These are phyloP conservation scores for Ascosphaera acerosa DNA, from an alignment of 2,329 filamentous ascomycete species.

Conservation along the genomic window DNA sequence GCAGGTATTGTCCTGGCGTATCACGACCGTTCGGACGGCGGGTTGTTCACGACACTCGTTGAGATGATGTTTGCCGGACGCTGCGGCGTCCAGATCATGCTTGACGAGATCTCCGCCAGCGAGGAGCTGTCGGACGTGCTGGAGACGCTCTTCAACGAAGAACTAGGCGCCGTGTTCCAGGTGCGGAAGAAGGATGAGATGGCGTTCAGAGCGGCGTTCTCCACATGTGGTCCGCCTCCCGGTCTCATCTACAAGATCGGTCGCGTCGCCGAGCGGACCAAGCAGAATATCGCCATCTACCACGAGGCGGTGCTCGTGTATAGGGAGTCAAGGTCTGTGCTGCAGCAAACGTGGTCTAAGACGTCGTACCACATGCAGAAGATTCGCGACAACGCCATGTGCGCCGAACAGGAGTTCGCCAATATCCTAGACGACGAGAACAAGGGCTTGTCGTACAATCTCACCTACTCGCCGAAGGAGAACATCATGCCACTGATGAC, in stretches of 20 bases:
- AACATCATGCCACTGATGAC: constrained; percentile 44
- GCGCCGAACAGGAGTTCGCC: constrained; percentile 60
- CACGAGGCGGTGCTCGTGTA: constrained; percentile 44
- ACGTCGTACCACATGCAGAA: constrained; percentile 85
- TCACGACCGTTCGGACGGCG: constrained; percentile 84
- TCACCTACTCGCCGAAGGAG: constrained; percentile 58
- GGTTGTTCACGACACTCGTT: constrained; percentile 64
- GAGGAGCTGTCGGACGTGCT: constrained; percentile 39
- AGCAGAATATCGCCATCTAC: constrained; percentile 54
- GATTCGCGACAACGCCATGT: constrained; percentile 64
- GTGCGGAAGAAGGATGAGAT: constrained; percentile 63
- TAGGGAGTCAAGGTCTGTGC: constrained; percentile 38
- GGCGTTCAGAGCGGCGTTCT: constrained; percentile 71
- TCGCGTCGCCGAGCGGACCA: constrained; percentile 37
- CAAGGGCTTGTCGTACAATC: constrained; percentile 61
- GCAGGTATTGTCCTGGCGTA: constrained; percentile 62
- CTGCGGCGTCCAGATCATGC: constrained; percentile 61
- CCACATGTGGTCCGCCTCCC: constrained; percentile 61
- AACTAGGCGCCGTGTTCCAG: constrained; percentile 90
- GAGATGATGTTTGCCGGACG: constrained; percentile 98
- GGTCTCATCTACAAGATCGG: constrained; percentile 70
- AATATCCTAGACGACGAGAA: constrained; percentile 50
- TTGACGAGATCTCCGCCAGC: constrained; percentile 39
- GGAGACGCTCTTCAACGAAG: constrained; percentile 77
- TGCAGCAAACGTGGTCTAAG: constrained; percentile 71